phyloP scores from a whole-genome alignment of 2,329 filamentous ascomycete genomes.

The Aspergillus sojae region DNA sequence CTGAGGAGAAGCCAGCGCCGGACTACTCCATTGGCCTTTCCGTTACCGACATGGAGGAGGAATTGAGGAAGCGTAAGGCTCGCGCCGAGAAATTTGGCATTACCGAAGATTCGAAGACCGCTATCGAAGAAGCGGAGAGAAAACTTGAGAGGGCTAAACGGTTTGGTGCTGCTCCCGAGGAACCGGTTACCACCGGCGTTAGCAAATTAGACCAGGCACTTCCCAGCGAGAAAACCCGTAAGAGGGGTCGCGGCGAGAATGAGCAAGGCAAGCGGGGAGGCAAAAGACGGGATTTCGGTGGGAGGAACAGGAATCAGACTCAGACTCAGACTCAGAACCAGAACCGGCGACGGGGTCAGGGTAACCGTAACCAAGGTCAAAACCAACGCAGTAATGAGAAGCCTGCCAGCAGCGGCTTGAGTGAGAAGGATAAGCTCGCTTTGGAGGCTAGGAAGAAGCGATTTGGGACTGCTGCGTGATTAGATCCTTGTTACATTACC shows the following conservation, averaged over 20 bases:
- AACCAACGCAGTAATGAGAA: constrained; percentile 18
- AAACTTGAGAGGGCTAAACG: constrained; percentile 50
- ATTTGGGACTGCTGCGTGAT: constrained; percentile 41
- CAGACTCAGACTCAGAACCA: constrained; percentile 27
- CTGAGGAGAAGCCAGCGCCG: constrained; percentile 37
- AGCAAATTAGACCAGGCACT: constrained; percentile 51
- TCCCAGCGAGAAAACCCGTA: constrained; percentile 43
- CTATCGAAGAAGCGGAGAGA: constrained; percentile 47
- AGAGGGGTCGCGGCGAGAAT: constrained; percentile 41
- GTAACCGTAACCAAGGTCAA: constrained; percentile 8
- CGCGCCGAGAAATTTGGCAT: constrained; percentile 54
- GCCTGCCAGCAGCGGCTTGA: constrained; percentile 24
- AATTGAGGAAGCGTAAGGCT: constrained; percentile 51
- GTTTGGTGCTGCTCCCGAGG: constrained; percentile 41
- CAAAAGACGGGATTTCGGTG: constrained; percentile 43
- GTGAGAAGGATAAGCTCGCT: constrained; percentile 46
- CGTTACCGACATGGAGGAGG: constrained; percentile 47
- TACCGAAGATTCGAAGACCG: constrained; percentile 42
- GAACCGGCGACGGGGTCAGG: constrained; percentile 21
- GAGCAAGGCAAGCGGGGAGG: constrained; percentile 44
- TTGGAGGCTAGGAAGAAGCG: constrained; percentile 53
- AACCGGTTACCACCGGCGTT: constrained; percentile 28
- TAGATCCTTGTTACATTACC: constrained; percentile 7
- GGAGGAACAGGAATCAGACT: constrained; percentile 30
- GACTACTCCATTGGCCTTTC: constrained; percentile 48